These are phyloP conservation scores for Phaffia australis DNA, from an alignment of 768 basidiomycete genomes.

Conservation along the genomic window DNA sequence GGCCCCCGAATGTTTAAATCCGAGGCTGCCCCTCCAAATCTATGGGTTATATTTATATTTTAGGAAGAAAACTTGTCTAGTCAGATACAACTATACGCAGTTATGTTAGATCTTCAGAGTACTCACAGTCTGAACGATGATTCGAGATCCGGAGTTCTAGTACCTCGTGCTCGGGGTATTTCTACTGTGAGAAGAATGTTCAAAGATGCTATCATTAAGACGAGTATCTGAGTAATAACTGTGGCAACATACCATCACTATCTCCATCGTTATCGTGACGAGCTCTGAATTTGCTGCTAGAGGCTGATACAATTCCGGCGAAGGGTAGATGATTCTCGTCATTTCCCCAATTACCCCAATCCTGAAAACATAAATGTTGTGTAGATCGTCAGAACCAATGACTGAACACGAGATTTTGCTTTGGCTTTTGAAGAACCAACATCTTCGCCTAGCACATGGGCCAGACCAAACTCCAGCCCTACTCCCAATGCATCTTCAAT, in stretches of 20 bases:
- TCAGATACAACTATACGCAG: no score
- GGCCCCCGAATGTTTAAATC: not conserved
- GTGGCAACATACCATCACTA: not conserved
- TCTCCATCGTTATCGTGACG: not conserved
- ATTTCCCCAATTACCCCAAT: slow-evolving; percentile 3
- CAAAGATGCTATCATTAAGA: no score
- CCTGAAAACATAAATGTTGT: not conserved
- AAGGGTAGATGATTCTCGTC: no score
- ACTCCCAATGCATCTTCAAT: slow-evolving; percentile 2
- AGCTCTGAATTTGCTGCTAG: not conserved
- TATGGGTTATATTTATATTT: not conserved
- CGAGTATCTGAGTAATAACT: no score
- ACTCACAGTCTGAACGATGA: no score
- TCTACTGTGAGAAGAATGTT: no score
- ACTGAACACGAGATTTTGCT: not conserved
- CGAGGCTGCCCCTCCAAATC: slow-evolving; percentile 9
- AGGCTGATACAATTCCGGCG: no score
- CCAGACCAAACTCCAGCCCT: slow-evolving; percentile 10
- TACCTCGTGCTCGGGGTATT: no score
- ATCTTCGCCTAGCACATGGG: not conserved
- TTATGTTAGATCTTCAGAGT: no score
- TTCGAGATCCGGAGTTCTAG: no score
- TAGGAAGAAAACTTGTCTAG: not conserved
- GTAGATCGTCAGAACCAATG: not conserved
- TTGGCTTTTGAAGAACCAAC: not conserved